Conservation (phyloP, 2,329 filamentous ascomycete species). For the Arthroderma sp. region DNA sequence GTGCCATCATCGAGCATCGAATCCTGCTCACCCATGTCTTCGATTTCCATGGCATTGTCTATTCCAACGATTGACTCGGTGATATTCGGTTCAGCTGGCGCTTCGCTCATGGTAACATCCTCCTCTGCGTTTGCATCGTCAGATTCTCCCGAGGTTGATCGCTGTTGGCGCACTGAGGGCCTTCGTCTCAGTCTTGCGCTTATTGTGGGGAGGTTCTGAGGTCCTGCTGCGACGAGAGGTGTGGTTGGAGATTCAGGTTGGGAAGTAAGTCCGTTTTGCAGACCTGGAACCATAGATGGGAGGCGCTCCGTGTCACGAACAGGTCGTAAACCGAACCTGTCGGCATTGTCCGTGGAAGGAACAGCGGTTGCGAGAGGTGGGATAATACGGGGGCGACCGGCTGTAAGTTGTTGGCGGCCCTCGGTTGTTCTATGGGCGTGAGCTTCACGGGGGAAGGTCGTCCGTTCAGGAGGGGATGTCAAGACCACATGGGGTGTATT, state of each 20-base stretch:
- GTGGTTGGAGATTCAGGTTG: constrained; percentile 87
- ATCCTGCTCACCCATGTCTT: constrained; percentile 74
- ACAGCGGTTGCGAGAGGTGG: constrained; percentile 57
- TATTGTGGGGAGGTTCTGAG: constrained; percentile 42
- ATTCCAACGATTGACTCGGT: constrained; percentile 64
- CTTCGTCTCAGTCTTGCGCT: constrained; percentile 51
- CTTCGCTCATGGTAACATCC: constrained; percentile 60
- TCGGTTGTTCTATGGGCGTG: constrained; percentile 36
- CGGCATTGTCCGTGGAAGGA: constrained; percentile 53
- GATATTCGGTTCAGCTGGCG: constrained; percentile 34
- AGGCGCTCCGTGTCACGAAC: constrained; percentile 72
- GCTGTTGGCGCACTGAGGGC: constrained; percentile 78
- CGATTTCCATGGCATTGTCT: constrained; percentile 69
- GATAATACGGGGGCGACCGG: constrained; percentile 41
- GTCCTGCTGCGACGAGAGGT: constrained; percentile 51
- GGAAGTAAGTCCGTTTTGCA: constrained; percentile 59
- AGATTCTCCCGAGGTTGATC: constrained; percentile 70
- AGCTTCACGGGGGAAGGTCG: constrained; percentile 46
- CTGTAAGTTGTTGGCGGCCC: constrained; percentile 28
- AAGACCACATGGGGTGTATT: constrained; percentile 48
- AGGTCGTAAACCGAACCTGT: constrained; percentile 61
- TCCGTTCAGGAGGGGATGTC: constrained; percentile 58
- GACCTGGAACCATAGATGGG: constrained; percentile 63
- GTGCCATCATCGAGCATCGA: constrained; percentile 60
- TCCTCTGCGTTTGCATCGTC: constrained; percentile 81